A percentile compares a stretch with the other conserved stretches of the same genome.
These are phyloP conservation scores for Aegilops sharonensis DNA, from an alignment of 176 grass and related monocot species.

Conservation along the genomic window DNA sequence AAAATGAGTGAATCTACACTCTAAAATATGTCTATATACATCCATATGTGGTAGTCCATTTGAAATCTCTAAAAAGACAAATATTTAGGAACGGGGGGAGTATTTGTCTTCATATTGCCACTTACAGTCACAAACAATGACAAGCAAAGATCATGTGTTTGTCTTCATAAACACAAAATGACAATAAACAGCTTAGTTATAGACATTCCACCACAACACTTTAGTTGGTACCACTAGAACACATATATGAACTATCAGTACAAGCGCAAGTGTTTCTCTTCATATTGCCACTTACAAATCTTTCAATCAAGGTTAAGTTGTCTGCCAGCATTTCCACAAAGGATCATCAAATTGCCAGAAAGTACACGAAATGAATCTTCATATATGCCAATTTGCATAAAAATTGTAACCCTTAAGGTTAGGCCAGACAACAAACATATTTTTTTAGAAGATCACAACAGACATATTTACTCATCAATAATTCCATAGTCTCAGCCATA, in stretches of 20 bases:
- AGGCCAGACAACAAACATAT: neutral
- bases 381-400: neutral
- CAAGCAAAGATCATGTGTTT: neutral
- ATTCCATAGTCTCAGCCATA: neutral
- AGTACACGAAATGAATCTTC: neutral
- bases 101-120: no score
- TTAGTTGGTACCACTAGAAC: neutral
- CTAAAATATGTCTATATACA: no score
- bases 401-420: neutral
- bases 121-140: neutral
- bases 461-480: neutral
- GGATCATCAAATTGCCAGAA: neutral
- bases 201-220: neutral
- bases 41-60: no score
- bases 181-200: neutral
- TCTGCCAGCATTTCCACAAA: neutral
- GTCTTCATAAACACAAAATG: neutral
- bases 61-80: no score
- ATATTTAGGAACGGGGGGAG: no score
- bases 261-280: neutral
- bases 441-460: no score
- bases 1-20: no score
- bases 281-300: neutral
- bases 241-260: neutral
- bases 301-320: neutral